phyloP scores from a whole-genome alignment of 2,329 filamentous ascomycete genomes.

The Fulvia fulva region DNA sequence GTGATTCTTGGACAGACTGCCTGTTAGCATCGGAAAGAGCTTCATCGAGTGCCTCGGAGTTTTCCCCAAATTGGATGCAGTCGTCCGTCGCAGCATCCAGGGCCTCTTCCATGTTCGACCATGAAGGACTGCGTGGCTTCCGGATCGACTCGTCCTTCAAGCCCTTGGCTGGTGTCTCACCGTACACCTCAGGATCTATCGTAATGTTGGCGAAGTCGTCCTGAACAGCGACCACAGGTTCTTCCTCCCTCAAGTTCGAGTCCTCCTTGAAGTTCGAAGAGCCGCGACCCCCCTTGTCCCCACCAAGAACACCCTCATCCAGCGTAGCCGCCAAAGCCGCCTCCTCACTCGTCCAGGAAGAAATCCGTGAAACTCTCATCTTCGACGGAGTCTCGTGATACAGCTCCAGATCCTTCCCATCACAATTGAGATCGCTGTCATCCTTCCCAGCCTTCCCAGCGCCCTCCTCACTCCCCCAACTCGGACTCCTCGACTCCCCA shows the following conservation, averaged over 20 bases:
- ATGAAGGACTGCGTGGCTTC: not conserved
- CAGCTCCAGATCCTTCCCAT: not conserved
- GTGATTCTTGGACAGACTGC: not conserved
- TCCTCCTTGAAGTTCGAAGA: not conserved
- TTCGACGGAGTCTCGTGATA: not conserved
- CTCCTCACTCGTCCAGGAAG: not conserved
- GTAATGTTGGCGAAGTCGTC: not conserved
- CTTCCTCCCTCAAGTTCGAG: not conserved
- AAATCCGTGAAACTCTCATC: not conserved
- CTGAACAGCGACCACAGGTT: not conserved
- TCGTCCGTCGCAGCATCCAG: not conserved
- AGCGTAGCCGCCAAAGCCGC: not conserved
- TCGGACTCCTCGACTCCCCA: not conserved
- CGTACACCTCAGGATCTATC: not conserved
- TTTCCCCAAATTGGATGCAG: not conserved
- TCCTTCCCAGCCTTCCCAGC: not conserved
- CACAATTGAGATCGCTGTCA: not conserved
- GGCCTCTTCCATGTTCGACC: not conserved
- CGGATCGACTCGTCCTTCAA: not conserved
- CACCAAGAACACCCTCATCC: not conserved
- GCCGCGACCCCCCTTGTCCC: not conserved
- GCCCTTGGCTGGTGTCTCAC: not conserved
- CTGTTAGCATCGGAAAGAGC: not conserved
- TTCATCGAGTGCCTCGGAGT: not conserved
- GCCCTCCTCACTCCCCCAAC: not conserved